These are phyloP conservation scores for Arthrobotrys conoides DNA, from an alignment of 2,329 filamentous ascomycete genomes.

Conservation along the genomic window DNA sequence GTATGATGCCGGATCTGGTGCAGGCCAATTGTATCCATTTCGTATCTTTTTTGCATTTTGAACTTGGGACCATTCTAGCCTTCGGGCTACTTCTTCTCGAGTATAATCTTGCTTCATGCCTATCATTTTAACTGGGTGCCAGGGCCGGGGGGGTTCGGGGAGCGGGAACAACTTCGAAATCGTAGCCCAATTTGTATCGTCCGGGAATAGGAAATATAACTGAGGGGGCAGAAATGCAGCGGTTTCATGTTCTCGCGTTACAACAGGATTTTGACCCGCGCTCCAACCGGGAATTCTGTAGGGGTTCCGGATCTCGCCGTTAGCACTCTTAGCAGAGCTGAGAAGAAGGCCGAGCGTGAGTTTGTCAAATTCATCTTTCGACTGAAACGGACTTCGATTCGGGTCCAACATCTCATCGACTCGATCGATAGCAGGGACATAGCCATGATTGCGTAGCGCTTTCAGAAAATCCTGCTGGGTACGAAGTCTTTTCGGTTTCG, in stretches of 20 bases:
- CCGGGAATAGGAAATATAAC: slow-evolving; percentile 42
- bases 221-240: neutral
- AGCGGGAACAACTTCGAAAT: slow-evolving; percentile 35
- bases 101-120: slow-evolving; percentile 52
- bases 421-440: slow-evolving; percentile 45
- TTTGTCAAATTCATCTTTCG: slow-evolving; percentile 44
- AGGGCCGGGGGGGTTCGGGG: slow-evolving; percentile 43
- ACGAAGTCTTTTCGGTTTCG: slow-evolving; percentile 38
- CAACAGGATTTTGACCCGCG: slow-evolving; percentile 42
- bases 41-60: slow-evolving; percentile 51
- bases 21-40: slow-evolving; percentile 26
- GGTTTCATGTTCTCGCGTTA: neutral
- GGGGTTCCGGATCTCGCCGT: slow-evolving; percentile 52
- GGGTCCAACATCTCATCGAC: slow-evolving; percentile 56
- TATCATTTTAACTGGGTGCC: slow-evolving; percentile 45
- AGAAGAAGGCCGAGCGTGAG: slow-evolving; percentile 46
- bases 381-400: slow-evolving; percentile 44
- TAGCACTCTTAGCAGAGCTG: slow-evolving; percentile 35
- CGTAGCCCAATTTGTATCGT: slow-evolving; percentile 35
- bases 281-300: slow-evolving; percentile 31
- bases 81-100: slow-evolving; percentile 52
- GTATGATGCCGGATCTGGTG: slow-evolving; percentile 40
- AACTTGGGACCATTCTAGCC: slow-evolving; percentile 47
- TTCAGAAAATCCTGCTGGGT: slow-evolving; percentile 25
- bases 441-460: slow-evolving; percentile 33